phyloP scores from a whole-genome alignment of 306 rosid species.

The Calophaca sinica region DNA sequence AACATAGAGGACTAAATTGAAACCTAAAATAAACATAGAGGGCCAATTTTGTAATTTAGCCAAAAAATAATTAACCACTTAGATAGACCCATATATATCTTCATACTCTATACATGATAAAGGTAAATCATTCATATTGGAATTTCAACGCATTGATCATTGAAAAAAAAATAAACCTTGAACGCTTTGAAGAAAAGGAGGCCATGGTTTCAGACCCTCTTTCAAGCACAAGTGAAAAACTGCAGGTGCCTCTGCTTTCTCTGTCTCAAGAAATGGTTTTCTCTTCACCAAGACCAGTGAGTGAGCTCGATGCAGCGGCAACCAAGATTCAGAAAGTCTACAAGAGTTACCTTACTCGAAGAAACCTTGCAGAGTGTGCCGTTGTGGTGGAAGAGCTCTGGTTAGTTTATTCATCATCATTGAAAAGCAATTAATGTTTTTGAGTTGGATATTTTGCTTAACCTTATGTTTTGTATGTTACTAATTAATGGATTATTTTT shows the following conservation, averaged over 20 bases:
- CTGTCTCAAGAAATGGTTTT: constrained; percentile 60
- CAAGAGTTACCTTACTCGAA: constrained; percentile 83
- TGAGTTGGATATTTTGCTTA: background rate
- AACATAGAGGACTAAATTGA: no score
- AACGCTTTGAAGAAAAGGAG: constrained; percentile 40
- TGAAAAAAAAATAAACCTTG: constrained; percentile 49
- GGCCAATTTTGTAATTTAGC: no score
- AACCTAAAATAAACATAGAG: no score
- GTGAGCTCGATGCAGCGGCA: constrained; percentile 87
- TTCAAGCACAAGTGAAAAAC: constrained; percentile 9
- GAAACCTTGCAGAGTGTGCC: constrained; percentile 94
- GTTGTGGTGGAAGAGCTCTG: constrained; percentile 91
- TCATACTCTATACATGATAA: constrained; percentile 29
- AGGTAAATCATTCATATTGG: constrained; percentile 19
- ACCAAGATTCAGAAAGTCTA: constrained; percentile 79
- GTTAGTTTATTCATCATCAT: constrained; percentile 48
- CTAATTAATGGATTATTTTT: constrained; percentile 21
- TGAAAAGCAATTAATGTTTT: background rate
- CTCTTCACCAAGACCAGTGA: constrained; percentile 69
- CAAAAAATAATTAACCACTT: constrained; percentile 34
- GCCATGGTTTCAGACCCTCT: constrained; percentile 38
- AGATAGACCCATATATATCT: constrained; percentile 27
- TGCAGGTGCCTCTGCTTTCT: constrained; percentile 60
- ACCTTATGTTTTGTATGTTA: background rate
- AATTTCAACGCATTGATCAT: constrained; percentile 48